A percentile compares a stretch with the other conserved stretches of the same genome.
These are phyloP conservation scores for Cladosporium sp. DNA, from an alignment of 2,329 filamentous ascomycete genomes.

Conservation along the genomic window DNA sequence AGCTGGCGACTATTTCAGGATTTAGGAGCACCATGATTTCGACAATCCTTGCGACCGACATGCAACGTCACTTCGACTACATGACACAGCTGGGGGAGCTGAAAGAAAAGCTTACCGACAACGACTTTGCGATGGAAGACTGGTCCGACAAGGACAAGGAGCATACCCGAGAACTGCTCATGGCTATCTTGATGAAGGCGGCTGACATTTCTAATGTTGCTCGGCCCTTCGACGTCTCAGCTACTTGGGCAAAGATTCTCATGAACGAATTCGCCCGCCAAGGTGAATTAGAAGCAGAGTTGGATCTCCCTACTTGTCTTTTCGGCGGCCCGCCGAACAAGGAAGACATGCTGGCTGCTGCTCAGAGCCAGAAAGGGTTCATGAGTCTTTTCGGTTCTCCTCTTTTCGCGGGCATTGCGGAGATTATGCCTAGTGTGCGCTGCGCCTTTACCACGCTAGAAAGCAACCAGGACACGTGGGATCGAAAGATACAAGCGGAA, in stretches of 20 bases:
- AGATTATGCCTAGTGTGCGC: conserved; percentile 79
- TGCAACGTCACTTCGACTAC: conserved; percentile 95
- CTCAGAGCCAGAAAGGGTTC: conserved; percentile 87
- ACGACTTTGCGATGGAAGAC: conserved; percentile 53
- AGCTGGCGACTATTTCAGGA: conserved; percentile 72
- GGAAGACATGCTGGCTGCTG: conserved; percentile 79
- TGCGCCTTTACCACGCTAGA: conserved; percentile 83
- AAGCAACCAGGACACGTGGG: conserved; percentile 73
- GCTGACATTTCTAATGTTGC: conserved; percentile 98
- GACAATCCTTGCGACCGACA: conserved; percentile 95
- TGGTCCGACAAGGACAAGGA: conserved; percentile 78
- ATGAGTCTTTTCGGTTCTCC: conserved; percentile 96
- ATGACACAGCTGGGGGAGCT: conserved; percentile 84
- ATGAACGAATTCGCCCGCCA: conserved; percentile 94
- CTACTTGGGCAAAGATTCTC: conserved; percentile 89
- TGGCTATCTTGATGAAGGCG: conserved; percentile 92
- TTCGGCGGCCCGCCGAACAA: conserved; percentile 76
- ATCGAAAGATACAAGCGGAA: conserved; percentile 65
- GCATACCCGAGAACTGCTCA: conserved; percentile 77
- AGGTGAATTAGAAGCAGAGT: conserved; percentile 83
- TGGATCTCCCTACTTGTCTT: conserved; percentile 83
- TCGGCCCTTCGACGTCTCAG: conserved; percentile 76
- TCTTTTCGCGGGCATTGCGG: conserved; percentile 82
- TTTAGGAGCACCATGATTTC: conserved; percentile 93
- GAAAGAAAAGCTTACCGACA: conserved; percentile 61